phyloP scores from a whole-genome alignment of 1,284 basidiomycete species.

The Cryptococcus sp. region DNA sequence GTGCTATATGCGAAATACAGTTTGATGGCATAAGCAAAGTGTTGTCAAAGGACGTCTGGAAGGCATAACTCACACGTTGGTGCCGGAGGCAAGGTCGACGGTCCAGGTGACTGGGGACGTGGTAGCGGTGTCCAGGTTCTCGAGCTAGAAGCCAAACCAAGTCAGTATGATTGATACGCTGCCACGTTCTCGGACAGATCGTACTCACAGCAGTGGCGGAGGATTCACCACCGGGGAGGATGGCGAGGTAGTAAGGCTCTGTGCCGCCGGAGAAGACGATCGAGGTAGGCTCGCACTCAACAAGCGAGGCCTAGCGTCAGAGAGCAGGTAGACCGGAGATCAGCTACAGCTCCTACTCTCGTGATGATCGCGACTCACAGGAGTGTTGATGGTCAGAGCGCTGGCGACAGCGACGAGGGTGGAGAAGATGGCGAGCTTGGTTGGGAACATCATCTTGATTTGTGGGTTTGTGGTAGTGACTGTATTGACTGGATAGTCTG shows the following conservation, averaged over 20 bases:
- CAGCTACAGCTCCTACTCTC: background rate
- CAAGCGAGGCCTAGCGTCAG: slow-evolving; percentile 35
- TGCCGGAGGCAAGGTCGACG: slow-evolving; percentile 61
- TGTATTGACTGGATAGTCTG: no score
- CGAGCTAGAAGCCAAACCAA: slow-evolving; percentile 51
- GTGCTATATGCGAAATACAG: slow-evolving; percentile 19
- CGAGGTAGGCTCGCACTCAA: slow-evolving; percentile 45
- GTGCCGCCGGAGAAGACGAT: slow-evolving; percentile 62
- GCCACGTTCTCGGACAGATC: background rate
- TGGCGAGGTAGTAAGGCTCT: slow-evolving; percentile 65
- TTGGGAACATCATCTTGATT: slow-evolving; percentile 15
- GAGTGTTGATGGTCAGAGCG: slow-evolving; percentile 65
- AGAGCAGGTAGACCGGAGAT: background rate
- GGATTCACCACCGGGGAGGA: slow-evolving; percentile 69
- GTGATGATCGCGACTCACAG: slow-evolving; percentile 39
- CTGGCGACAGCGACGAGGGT: slow-evolving; percentile 53
- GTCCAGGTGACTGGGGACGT: slow-evolving; percentile 63
- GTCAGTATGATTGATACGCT: background rate
- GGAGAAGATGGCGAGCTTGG: slow-evolving; percentile 51
- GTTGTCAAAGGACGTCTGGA: background rate
- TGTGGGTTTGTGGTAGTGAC: slow-evolving; percentile 1
- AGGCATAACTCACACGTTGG: slow-evolving; percentile 59
- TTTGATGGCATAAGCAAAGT: background rate
- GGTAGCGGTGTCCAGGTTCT: slow-evolving; percentile 59
- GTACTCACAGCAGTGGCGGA: slow-evolving; percentile 60